Percentiles rank a stretch among this genome's conserved stretches.
These are phyloP conservation scores for Tardiomyces blankii DNA, from an alignment of 1,139 yeast species.

Conservation along the genomic window DNA sequence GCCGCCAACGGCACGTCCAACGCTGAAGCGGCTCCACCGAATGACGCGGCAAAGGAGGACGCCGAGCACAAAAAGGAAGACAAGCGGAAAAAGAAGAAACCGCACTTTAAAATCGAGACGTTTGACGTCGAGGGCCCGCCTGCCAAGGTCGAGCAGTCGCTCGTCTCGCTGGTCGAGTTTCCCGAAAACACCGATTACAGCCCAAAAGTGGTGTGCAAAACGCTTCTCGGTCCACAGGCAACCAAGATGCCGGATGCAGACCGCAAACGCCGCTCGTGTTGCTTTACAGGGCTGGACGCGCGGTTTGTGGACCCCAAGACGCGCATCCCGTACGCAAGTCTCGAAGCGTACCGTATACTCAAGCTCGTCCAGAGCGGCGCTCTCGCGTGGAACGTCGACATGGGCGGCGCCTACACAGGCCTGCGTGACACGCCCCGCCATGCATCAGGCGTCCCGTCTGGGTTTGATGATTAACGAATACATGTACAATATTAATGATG, in stretches of 20 bases:
- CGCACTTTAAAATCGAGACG: neutral
- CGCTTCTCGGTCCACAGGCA: slow-evolving; percentile 53
- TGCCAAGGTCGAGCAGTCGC: slow-evolving; percentile 1
- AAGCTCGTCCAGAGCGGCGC: slow-evolving; percentile 56
- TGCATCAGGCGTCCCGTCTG: slow-evolving; percentile 86
- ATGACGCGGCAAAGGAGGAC: no score
- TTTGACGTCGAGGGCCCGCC: neutral
- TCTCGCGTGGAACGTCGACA: slow-evolving; percentile 60
- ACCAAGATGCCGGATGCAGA: slow-evolving; percentile 37
- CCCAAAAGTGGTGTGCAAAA: slow-evolving; percentile 30
- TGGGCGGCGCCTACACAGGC: slow-evolving; percentile 60
- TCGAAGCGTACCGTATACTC: slow-evolving; percentile 64
- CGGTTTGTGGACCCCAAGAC: slow-evolving; percentile 79
- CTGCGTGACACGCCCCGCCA: slow-evolving; percentile 45
- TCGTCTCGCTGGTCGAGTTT: slow-evolving; percentile 20
- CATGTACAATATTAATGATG: neutral
- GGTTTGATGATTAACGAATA: slow-evolving; percentile 33
- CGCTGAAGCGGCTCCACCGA: no score
- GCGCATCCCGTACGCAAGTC: slow-evolving; percentile 71
- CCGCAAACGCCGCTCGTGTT: slow-evolving; percentile 68
- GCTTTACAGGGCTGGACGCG: slow-evolving; percentile 70
- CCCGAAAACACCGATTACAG: slow-evolving; percentile 18
- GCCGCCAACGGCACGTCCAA: no score
- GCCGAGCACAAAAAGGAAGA: neutral
- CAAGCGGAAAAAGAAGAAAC: neutral